Conservation (phyloP, 495 filamentous ascomycete species). For the Rhizodiscina lignyota region DNA sequence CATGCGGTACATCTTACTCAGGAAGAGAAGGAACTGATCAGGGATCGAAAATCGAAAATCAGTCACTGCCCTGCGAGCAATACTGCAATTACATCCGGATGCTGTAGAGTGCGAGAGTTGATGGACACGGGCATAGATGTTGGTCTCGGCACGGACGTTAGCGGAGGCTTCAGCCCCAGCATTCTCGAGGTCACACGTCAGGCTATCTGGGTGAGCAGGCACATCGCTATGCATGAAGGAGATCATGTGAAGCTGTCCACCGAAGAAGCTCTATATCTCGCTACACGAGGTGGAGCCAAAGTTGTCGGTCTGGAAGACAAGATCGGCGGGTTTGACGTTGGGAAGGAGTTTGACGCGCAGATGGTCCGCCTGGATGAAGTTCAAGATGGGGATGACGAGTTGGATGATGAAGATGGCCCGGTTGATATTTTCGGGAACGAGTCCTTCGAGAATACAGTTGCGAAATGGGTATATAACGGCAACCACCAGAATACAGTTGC, state of each 20-base stretch:
- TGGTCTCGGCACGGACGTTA: conserved; percentile 80
- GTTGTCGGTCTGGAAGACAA: conserved; percentile 52
- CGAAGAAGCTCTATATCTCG: conserved; percentile 79
- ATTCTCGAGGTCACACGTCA: conserved; percentile 68
- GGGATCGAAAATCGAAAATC: conserved; percentile 41
- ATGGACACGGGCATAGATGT: conserved; percentile 60
- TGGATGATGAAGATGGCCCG: conserved; percentile 21
- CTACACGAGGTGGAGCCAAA: conserved; percentile 62
- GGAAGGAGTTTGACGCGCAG: conserved; percentile 86
- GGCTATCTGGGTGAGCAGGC: conserved; percentile 55
- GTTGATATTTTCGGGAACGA: conserved; percentile 86
- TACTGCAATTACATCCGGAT: conserved; percentile 56
- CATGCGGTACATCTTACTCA: conserved; percentile 65
- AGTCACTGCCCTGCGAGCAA: conserved; percentile 82
- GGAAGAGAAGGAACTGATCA: conserved; percentile 46
- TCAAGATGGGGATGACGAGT: conserved; percentile 16
- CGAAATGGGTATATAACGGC: conserved; percentile 82
- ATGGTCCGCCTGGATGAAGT: conserved; percentile 43
- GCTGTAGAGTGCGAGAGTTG: conserved; percentile 51
- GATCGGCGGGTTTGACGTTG: conserved; percentile 64
- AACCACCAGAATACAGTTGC: conserved; percentile 66
- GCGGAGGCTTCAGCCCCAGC: conserved; percentile 65
- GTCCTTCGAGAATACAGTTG: conserved; percentile 54
- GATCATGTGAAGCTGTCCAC: conserved; percentile 44
- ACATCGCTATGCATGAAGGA: conserved; percentile 37